Evolutionary conservation across 768 basidiomycete genomes (phyloP).

Genomic region (Termitomyces heimii): DNA sequence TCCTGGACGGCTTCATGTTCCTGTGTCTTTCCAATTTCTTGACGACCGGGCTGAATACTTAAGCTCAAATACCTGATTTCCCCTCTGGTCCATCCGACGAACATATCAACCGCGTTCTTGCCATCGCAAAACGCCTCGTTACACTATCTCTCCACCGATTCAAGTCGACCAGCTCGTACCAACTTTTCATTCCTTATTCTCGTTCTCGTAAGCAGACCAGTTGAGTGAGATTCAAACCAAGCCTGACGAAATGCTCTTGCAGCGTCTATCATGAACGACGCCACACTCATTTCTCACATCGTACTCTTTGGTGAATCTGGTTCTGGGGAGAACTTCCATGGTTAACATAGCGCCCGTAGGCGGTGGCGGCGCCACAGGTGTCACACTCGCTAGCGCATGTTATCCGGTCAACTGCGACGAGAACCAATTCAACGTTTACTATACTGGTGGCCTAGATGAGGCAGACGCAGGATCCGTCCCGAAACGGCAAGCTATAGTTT

Average conservation of each 20-base stretch:
- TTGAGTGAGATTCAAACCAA: neutral
- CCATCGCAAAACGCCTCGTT: neutral
- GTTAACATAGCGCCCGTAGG: constrained; percentile 33
- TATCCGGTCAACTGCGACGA: constrained; percentile 20
- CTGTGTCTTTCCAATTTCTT: neutral
- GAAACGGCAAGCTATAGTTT: constrained; percentile 15
- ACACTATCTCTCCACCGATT: neutral
- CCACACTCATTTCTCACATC: constrained; percentile 16
- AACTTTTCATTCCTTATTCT: neutral
- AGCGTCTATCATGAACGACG: neutral
- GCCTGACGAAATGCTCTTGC: neutral
- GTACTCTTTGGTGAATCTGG: constrained; percentile 39
- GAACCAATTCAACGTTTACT: constrained; percentile 23
- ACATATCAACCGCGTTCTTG: neutral
- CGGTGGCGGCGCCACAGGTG: constrained; percentile 26
- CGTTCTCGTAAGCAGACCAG: neutral
- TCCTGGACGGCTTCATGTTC: neutral
- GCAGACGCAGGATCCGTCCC: constrained; percentile 17
- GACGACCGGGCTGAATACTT: neutral
- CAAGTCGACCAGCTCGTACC: neutral
- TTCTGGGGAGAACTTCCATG: constrained; percentile 31
- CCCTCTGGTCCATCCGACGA: neutral
- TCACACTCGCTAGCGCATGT: constrained; percentile 25
- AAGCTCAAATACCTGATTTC: neutral
- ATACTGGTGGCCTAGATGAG: constrained; percentile 35